Percentiles rank a stretch among this genome's conserved stretches.
These are phyloP conservation scores for Nicotiana knightiana DNA, from an alignment of 257 asterid species.

Conservation along the genomic window DNA sequence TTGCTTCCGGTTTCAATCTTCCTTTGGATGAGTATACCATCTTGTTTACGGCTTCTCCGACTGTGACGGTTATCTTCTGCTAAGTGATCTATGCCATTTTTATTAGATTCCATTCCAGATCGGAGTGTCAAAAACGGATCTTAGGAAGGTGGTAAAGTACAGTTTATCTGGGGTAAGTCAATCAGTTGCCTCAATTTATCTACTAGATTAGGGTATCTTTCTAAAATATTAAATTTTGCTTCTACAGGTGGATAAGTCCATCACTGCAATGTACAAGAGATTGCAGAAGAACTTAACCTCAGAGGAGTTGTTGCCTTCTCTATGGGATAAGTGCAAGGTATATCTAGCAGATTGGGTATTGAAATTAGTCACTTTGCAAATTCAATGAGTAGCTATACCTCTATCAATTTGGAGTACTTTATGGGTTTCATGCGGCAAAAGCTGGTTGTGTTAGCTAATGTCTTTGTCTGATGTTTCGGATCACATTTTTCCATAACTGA, in stretches of 20 bases:
- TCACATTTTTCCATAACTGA: not conserved
- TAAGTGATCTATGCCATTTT: not conserved
- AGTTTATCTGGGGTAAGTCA: slow-evolving; percentile 83
- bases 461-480: not conserved
- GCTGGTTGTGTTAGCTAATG: not conserved
- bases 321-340: slow-evolving; percentile 99
- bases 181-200: slow-evolving; percentile 8
- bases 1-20: not conserved
- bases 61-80: not conserved
- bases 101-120: slow-evolving; percentile 88
- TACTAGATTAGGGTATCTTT: not conserved
- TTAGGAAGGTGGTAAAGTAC: slow-evolving; percentile 80
- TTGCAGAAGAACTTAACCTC: slow-evolving; percentile 79
- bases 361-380: not conserved
- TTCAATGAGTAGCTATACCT: not conserved
- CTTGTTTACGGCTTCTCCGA: not conserved
- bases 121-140: slow-evolving; percentile 82
- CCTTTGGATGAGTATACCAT: not conserved
- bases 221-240: not conserved
- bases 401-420: not conserved
- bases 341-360: slow-evolving; percentile 1
- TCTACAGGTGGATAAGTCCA: slow-evolving; percentile 82
- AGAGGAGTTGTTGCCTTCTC: slow-evolving; percentile 91
- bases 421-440: not conserved
- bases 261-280: slow-evolving; percentile 75